Conservation (phyloP, 179 eudicot species). For the Vitellaria paradoxa region DNA sequence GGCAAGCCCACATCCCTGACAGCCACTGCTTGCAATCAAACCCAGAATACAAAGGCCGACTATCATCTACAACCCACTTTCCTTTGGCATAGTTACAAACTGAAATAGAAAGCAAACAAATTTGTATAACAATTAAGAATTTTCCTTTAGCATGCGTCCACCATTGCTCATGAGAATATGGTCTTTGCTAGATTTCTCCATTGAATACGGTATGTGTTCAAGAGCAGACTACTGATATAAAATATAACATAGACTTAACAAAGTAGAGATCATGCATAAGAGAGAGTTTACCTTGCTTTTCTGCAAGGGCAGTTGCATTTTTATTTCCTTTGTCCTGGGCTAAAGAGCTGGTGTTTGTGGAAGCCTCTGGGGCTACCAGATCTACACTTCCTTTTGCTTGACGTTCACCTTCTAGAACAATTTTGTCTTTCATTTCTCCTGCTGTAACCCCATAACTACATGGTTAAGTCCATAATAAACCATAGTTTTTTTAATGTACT, state of each 20-base stretch:
- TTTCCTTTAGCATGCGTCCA: background rate
- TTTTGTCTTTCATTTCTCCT: background rate
- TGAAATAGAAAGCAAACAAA: slow-evolving; percentile 20
- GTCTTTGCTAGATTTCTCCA: background rate
- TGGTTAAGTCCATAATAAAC: slow-evolving; percentile 6
- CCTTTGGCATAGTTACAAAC: slow-evolving; percentile 85
- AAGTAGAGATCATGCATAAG: background rate
- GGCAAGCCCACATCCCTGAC: slow-evolving; percentile 98
- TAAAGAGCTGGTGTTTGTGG: background rate
- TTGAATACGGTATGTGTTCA: background rate
- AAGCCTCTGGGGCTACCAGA: background rate
- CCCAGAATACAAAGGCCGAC: slow-evolving; percentile 85
- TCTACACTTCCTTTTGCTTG: background rate
- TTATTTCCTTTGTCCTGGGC: background rate
- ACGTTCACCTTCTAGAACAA: slow-evolving; percentile 5
- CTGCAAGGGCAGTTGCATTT: background rate
- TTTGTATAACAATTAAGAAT: background rate
- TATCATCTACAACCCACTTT: slow-evolving; percentile 77
- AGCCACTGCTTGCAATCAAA: slow-evolving; percentile 88
- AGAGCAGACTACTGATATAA: background rate
- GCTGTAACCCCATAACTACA: background rate
- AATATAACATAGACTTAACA: background rate
- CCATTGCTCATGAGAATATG: background rate
- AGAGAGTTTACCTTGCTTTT: slow-evolving; percentile 8
- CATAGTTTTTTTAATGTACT: background rate